Percentiles rank a stretch among this genome's conserved stretches.
Evolutionary conservation across 805 yeast species (phyloP).

Genomic region (Candida fluviatilis): DNA sequence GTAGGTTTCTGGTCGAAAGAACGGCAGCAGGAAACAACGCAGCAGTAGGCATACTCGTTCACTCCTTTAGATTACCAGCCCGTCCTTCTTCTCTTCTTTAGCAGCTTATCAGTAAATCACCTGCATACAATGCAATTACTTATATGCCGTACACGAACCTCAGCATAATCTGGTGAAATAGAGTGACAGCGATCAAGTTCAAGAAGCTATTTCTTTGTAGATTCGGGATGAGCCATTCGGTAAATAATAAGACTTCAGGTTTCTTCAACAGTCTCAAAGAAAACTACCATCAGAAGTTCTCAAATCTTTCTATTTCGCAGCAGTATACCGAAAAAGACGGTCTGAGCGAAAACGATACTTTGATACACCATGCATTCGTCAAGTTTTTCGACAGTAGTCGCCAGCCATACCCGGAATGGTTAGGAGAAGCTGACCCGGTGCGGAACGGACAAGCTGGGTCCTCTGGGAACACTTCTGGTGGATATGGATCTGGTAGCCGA

Average conservation of each 20-base stretch:
- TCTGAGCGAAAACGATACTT: slow-evolving; percentile 30
- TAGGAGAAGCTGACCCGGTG: slow-evolving; percentile 22
- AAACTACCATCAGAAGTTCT: slow-evolving; percentile 34
- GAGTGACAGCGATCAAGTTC: no score
- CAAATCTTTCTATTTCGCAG: slow-evolving; percentile 29
- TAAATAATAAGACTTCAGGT: slow-evolving; percentile 5
- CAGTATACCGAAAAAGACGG: slow-evolving; percentile 36
- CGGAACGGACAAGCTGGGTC: not conserved
- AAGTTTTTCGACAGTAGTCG: slow-evolving; percentile 29
- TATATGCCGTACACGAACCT: no score
- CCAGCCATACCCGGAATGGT: slow-evolving; percentile 42
- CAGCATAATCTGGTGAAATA: no score
- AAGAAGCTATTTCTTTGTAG: no score
- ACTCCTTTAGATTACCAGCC: no score
- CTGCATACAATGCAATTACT: no score
- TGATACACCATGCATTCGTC: slow-evolving; percentile 42
- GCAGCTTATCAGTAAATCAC: no score
- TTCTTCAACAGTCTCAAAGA: slow-evolving; percentile 34
- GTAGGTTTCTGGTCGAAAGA: no score
- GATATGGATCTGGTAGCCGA: not conserved
- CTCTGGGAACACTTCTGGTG: no score
- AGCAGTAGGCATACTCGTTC: no score
- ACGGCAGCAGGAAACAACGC: not conserved
- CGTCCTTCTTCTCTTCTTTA: no score
- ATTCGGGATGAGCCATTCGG: slow-evolving; percentile 4